These are phyloP conservation scores for Ilyonectria mors-panacis DNA, from an alignment of 2,329 filamentous ascomycete species.

Conservation along the genomic window DNA sequence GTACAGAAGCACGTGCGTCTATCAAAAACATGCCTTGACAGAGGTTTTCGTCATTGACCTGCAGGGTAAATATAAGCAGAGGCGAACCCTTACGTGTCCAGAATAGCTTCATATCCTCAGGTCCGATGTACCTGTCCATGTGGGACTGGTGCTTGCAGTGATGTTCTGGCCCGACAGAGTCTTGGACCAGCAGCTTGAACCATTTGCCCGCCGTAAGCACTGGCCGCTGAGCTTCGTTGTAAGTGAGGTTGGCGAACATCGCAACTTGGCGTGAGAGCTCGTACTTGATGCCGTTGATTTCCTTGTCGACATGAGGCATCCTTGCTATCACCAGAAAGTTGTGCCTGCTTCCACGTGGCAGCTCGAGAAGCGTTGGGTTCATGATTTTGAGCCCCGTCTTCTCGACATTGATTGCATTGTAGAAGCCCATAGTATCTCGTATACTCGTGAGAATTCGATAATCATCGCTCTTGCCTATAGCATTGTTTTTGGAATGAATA, in stretches of 20 bases:
- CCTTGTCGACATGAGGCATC: slow-evolving; percentile 3
- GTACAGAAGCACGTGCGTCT: slow-evolving; percentile 40
- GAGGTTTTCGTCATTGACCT: slow-evolving; percentile 42
- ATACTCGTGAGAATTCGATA: slow-evolving; percentile 15
- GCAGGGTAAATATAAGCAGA: slow-evolving; percentile 43
- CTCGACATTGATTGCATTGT: slow-evolving; percentile 13
- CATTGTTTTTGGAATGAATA: background rate
- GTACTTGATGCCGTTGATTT: slow-evolving; percentile 17
- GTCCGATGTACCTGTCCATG: slow-evolving; percentile 45
- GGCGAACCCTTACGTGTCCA: slow-evolving; percentile 43
- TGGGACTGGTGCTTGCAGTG: slow-evolving; percentile 41
- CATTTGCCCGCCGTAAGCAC: slow-evolving; percentile 24
- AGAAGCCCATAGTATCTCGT: slow-evolving; percentile 9
- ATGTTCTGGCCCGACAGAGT: slow-evolving; percentile 39
- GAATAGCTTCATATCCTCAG: slow-evolving; percentile 45
- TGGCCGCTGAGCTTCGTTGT: slow-evolving; percentile 10
- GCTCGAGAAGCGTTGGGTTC: slow-evolving; percentile 16
- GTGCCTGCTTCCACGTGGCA: slow-evolving; percentile 10
- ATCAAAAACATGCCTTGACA: slow-evolving; percentile 43
- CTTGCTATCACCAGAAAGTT: slow-evolving; percentile 15
- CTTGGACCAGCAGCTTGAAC: slow-evolving; percentile 42
- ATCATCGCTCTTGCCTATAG: slow-evolving; percentile 1
- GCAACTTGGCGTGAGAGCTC: slow-evolving; percentile 10
- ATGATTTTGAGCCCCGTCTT: slow-evolving; percentile 14
- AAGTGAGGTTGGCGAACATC: slow-evolving; percentile 23